Evolutionary conservation across 129 eudicot genomes (phyloP).

Genomic region (Centella asiatica): DNA sequence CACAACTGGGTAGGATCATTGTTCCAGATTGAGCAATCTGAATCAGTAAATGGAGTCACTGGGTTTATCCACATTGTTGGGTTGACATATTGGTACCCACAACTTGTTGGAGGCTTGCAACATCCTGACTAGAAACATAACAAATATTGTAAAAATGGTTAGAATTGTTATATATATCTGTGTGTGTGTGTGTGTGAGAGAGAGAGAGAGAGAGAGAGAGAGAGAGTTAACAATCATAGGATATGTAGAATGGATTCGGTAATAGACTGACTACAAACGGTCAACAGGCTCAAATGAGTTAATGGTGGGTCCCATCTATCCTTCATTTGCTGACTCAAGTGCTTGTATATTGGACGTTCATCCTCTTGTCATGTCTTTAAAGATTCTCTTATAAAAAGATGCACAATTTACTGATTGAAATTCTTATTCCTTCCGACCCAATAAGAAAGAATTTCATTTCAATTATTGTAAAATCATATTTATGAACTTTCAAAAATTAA

Average conservation of each 20-base stretch:
- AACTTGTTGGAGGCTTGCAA: constrained; percentile 80
- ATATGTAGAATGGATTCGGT: neutral
- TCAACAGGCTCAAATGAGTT: neutral
- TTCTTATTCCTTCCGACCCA: no score
- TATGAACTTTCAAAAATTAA: no score
- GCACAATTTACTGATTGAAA: neutral
- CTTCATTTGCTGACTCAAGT: constrained; percentile 1
- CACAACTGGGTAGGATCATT: constrained; percentile 74
- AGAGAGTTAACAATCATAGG: neutral
- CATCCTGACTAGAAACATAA: constrained; percentile 74
- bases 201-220: no score
- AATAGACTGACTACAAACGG: neutral
- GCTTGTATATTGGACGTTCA: neutral
- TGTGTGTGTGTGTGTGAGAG: no score
- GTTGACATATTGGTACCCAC: constrained; percentile 83
- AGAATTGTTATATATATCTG: no score
- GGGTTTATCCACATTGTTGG: constrained; percentile 85
- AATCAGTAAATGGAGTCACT: constrained; percentile 42
- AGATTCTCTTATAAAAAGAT: neutral
- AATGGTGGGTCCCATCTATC: neutral
- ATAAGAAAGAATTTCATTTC: no score
- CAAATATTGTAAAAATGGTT: neutral
- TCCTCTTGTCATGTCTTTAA: neutral
- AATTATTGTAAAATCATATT: no score
- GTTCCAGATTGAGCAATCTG: constrained; percentile 78